Evolutionary conservation across 2,329 filamentous ascomycete species (phyloP).

Genomic region (Phialocephala subalpina): DNA sequence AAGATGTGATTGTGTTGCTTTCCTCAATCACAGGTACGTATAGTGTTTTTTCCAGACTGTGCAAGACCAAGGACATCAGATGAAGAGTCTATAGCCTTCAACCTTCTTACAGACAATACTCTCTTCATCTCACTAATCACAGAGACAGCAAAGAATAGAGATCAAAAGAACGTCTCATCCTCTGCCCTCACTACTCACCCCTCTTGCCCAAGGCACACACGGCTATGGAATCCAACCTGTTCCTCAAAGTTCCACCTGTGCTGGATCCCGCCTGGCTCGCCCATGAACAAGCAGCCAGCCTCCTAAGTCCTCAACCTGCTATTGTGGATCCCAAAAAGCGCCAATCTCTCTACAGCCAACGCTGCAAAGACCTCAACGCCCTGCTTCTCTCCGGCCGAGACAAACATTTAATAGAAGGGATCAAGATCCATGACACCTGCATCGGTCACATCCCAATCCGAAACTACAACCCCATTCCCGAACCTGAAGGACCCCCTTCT

Average conservation of each 20-base stretch:
- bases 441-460: slow-evolving; percentile 32
- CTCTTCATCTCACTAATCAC: no score
- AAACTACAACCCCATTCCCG: slow-evolving; percentile 27
- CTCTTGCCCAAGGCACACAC: not conserved
- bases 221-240: slow-evolving; percentile 21
- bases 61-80: no score
- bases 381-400: slow-evolving; percentile 49
- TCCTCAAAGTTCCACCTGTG: slow-evolving; percentile 42
- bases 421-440: slow-evolving; percentile 37
- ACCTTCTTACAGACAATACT: no score
- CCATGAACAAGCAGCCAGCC: slow-evolving; percentile 46
- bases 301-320: slow-evolving; percentile 40
- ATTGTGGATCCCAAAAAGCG: slow-evolving; percentile 33
- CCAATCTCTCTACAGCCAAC: slow-evolving; percentile 48
- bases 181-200: no score
- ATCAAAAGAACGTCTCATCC: no score
- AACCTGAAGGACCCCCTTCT: not conserved
- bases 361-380: slow-evolving; percentile 49
- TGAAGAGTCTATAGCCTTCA: no score
- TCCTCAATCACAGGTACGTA: no score
- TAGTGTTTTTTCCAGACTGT: no score
- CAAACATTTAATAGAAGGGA: slow-evolving; percentile 46
- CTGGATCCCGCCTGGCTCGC: slow-evolving; percentile 51
- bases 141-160: no score
- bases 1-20: no score